phyloP scores from a whole-genome alignment of 2,329 filamentous ascomycete species.

The Cordyceps farinosa region DNA sequence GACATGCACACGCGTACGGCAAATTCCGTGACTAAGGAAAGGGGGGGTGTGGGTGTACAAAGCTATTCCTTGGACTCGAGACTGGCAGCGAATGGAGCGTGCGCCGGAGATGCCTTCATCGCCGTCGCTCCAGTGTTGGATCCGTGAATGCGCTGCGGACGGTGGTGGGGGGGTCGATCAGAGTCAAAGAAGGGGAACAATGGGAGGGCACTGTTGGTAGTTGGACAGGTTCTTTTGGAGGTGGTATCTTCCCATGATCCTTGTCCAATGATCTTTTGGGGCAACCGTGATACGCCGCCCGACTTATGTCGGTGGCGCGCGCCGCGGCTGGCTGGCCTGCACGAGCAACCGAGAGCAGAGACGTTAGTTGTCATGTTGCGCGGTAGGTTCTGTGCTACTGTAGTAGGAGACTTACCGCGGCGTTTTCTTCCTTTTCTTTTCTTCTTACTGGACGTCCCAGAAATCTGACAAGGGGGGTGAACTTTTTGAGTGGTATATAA shows the following conservation, averaged over 20 bases:
- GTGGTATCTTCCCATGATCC: too few relatives aligned
- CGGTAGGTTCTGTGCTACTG: background rate
- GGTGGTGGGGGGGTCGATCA: too few relatives aligned
- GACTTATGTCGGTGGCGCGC: background rate
- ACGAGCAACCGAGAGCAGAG: background rate
- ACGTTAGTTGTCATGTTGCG: slow-evolving; percentile 14
- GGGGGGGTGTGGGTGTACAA: too few relatives aligned
- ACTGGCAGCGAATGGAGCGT: too few relatives aligned
- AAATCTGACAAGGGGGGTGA: background rate
- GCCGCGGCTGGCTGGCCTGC: background rate
- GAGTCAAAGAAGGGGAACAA: too few relatives aligned
- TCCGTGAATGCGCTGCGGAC: too few relatives aligned
- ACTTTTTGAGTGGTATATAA: background rate
- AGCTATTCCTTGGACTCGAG: too few relatives aligned
- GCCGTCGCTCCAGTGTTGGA: too few relatives aligned
- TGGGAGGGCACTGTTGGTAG: too few relatives aligned
- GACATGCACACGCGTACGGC: background rate
- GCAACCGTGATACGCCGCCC: background rate
- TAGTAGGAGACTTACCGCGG: background rate
- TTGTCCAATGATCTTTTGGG: too few relatives aligned
- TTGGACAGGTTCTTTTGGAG: too few relatives aligned
- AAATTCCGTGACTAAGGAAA: background rate
- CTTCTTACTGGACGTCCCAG: background rate
- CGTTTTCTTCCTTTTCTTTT: background rate
- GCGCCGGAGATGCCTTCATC: too few relatives aligned